Evolutionary conservation across 768 basidiomycete species (phyloP), one percentile per base, ranked within the genome.

Genomic region (Lentinula lateritia): DNA sequence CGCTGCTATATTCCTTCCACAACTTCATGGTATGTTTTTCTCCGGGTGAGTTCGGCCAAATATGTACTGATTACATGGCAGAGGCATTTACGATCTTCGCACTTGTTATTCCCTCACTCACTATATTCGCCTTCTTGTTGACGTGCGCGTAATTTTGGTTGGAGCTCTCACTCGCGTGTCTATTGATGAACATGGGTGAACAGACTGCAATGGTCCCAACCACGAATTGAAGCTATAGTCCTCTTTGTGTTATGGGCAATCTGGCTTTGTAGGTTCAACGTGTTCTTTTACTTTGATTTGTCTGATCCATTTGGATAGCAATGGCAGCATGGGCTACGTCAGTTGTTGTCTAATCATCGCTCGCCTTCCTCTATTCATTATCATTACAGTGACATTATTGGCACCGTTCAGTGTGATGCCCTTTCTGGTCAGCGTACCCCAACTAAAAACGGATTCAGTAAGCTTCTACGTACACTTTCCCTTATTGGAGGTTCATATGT

Each of bases 321-420:
- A 83, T 89, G 84, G 90, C 80, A 36, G 83, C 90, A 16, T 92
- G 90, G 89, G 75, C 88, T 23, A 79, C 80, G 89, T 91, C 71
- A 71, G 84, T 56, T 28, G 41, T 66, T 61, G 46, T 16, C 50
- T 45, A 8, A 34, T 43, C 13, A 39, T 15, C 9, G 53, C 59
- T 45, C 42, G 28, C 46, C 61, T 38, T 59, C 38, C 23, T 20
- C 18, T 50, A 20, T 59, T 56, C 52, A 66, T 28, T 7, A 52
- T 5, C 18, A 10, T 61, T 16, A 28, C 61, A 91, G 90, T 36
- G 90, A 93, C 71, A 78, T 92, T 59, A 85, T 91, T 62, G 88
- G 89, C 3, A 63, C 72, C 58, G 69, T 81, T 7, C 86, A 90
- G 67, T 90, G 89, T 62, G 87, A 83, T 65, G 65, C 66, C 16